Conservation (phyloP, 441 rosid genomes). For the Gossypium aridum region DNA sequence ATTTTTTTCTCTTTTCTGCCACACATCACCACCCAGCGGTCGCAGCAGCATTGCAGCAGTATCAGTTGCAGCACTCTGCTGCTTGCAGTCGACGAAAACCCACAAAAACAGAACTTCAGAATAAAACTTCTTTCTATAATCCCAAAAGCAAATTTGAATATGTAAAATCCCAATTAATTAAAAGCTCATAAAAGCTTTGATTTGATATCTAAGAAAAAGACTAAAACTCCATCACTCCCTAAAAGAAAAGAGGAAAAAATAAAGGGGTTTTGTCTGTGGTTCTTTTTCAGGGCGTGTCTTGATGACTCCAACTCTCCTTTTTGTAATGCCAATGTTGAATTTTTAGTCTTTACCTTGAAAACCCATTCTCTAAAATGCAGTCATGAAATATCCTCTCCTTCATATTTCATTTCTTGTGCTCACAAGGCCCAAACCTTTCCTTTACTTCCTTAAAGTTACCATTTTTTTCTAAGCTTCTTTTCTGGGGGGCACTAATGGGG, state of each 20-base stretch:
- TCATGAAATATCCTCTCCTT: constrained; percentile 26
- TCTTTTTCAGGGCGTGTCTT: constrained; percentile 8
- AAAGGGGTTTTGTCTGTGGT: neutral
- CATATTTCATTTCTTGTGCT: neutral
- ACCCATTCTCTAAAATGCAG: constrained; percentile 17
- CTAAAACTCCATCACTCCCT: neutral
- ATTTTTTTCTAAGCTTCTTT: constrained; percentile 4
- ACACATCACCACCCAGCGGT: constrained; percentile 39
- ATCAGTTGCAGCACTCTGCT: constrained; percentile 29
- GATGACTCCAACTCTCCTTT: constrained; percentile 12
- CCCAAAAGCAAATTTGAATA: neutral
- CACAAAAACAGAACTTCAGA: neutral
- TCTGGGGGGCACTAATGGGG: constrained; percentile 31
- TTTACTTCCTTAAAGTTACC: neutral
- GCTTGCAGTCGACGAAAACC: constrained; percentile 21
- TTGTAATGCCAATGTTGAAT: constrained; percentile 28
- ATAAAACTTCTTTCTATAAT: neutral
- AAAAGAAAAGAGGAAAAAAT: neutral
- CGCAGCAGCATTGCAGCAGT: constrained; percentile 36
- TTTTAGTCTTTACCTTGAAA: constrained; percentile 9
- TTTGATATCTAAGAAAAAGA: neutral
- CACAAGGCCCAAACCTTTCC: neutral
- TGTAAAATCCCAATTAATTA: neutral
- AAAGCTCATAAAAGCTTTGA: constrained; percentile 3
- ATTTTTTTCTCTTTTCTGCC: constrained; percentile 27